phyloP scores from a whole-genome alignment of 2,329 filamentous ascomycete species.

The Allantophomopsis lycopodina region DNA sequence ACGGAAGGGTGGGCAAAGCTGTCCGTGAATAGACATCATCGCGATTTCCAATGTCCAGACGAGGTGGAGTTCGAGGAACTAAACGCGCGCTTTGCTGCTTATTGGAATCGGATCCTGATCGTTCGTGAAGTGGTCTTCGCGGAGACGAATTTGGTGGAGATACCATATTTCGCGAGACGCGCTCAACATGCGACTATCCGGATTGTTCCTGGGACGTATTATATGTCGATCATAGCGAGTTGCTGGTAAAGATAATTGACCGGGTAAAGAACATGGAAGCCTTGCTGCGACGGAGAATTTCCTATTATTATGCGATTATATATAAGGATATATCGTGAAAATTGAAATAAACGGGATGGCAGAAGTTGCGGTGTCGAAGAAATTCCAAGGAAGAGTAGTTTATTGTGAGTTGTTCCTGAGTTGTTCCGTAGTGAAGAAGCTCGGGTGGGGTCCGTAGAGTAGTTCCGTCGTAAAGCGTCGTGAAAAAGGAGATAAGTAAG shows the following conservation, averaged over 20 bases:
- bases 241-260: not conserved
- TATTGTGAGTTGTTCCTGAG: too few species aligned
- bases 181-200: constrained; percentile 1
- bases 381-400: too few species aligned
- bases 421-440: too few species aligned
- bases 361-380: too few species aligned
- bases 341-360: too few species aligned
- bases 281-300: too few species aligned
- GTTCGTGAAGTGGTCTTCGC: constrained; percentile 4
- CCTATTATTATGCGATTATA: too few species aligned
- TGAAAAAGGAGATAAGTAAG: too few species aligned
- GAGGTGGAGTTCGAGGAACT: not conserved
- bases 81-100: constrained; percentile 1
- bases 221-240: constrained; percentile 1
- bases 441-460: too few species aligned
- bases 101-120: constrained; percentile 4
- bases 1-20: constrained; percentile 3
- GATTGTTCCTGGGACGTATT: not conserved
- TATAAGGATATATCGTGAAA: too few species aligned
- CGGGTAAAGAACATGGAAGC: too few species aligned
- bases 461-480: too few species aligned
- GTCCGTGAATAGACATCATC: constrained; percentile 4
- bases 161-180: constrained; percentile 4
- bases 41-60: not conserved
- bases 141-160: not conserved